Conservation (phyloP, 225 moss, liverwort and hornwort species). For the Straminergon stramineum region DNA sequence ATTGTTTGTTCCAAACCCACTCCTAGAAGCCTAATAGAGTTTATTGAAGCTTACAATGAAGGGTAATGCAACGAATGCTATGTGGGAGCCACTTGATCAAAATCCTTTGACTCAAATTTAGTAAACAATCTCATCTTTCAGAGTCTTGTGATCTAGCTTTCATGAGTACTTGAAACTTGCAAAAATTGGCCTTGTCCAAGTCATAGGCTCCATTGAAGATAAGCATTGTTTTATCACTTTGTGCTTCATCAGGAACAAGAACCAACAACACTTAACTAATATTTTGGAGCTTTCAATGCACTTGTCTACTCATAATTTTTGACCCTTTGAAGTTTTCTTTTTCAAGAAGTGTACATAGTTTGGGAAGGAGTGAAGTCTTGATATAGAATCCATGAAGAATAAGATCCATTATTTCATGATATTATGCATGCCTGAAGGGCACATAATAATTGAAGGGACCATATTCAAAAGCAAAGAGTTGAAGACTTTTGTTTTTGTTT, state of each 20-base stretch:
- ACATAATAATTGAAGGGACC: background rate
- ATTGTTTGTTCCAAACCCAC: rapidly evolving
- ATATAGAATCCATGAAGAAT: background rate
- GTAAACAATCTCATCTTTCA: background rate
- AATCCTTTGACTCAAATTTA: background rate
- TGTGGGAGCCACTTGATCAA: background rate
- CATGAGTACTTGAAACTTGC: background rate
- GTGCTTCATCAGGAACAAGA: background rate
- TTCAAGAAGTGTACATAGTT: background rate
- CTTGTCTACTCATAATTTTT: background rate
- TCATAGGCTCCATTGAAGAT: background rate
- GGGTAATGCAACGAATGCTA: background rate
- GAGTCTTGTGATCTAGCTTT: background rate
- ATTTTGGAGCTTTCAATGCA: rapidly evolving
- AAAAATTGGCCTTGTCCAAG: background rate
- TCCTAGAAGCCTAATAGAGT: background rate
- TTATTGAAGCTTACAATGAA: background rate
- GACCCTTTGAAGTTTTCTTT: background rate
- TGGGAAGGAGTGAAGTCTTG: background rate
- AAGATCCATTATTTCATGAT: background rate
- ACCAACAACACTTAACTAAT: rapidly evolving
- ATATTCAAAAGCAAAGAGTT: background rate
- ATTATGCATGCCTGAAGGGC: background rate
- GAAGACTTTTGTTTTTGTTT: background rate
- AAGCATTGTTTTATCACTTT: background rate